Conservation (phyloP, 345 rosid species). For the Heritiera fomes region DNA sequence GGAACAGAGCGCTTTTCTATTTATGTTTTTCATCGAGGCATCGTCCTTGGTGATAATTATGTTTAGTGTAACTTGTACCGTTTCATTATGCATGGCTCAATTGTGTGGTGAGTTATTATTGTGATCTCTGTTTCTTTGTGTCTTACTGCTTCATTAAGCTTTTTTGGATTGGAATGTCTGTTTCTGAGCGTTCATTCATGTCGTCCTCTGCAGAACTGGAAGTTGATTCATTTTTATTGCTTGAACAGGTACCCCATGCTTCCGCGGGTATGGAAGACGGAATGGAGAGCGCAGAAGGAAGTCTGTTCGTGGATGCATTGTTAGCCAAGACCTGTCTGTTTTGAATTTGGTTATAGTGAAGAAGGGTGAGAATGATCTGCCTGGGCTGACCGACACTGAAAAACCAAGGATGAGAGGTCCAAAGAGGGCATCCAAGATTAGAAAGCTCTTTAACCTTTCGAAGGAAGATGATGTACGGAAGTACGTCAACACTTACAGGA, state of each 20-base stretch:
- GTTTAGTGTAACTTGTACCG: background rate
- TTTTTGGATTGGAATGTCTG: background rate
- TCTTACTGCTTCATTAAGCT: background rate
- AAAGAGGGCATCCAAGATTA: conserved; percentile 79
- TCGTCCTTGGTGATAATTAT: background rate
- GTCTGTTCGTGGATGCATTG: conserved; percentile 86
- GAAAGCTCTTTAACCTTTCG: conserved; percentile 67
- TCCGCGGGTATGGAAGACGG: conserved; percentile 75
- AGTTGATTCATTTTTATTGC: background rate
- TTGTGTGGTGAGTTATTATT: background rate
- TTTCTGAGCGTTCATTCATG: background rate
- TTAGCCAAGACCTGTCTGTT: conserved; percentile 78
- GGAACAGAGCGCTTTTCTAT: background rate
- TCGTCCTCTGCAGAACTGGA: background rate
- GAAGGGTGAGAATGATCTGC: conserved; percentile 78
- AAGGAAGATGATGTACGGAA: conserved; percentile 84
- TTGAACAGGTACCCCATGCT: conserved; percentile 68
- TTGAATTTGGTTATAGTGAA: conserved; percentile 75
- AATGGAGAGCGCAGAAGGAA: conserved; percentile 76
- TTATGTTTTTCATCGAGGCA: background rate
- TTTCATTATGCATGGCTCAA: background rate
- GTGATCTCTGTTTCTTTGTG: too few species aligned
- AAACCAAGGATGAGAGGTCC: conserved; percentile 89
- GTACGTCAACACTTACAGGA: conserved; percentile 78
- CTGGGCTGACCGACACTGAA: conserved; percentile 71